Evolutionary conservation across 2,329 filamentous ascomycete genomes (phyloP), one percentile per base, ranked within the genome.

Genomic region (Aspergillus puulaauensis): DNA sequence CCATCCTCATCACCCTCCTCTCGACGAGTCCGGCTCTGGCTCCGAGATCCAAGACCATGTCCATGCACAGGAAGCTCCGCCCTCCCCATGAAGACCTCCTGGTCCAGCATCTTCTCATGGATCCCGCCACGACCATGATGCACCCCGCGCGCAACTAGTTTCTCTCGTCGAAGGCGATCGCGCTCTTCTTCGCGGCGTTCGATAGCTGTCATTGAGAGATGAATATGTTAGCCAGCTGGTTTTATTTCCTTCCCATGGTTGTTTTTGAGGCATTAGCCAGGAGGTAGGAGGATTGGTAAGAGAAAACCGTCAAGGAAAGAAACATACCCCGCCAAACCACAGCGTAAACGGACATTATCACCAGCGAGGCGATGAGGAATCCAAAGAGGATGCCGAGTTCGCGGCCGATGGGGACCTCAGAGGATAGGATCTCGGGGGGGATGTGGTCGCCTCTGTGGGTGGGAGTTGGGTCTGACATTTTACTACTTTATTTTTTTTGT

Each of bases 331-430:
- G 64, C 74, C 74, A 77, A 46, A 74, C 56, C 40, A 70, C 51
- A 23, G 68, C 65, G 49, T 77, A 77, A 3, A 70, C 55, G 0
- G 45, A 69, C 58, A 76, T 72, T 6, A 69, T 72, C 9, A 74
- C 57, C 37, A 72, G 48, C 49, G 66, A 73, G 4, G 70, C 67
- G 21, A 53, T 64, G 2, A 76, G 63, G 53, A 77, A 77, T 17
- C 66, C 75, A 58, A 76, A 74, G 62, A 76, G 70, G 31, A 76
- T 68, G 24, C 74, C 74, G 19, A 77, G 62, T 62, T 77, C 75
- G 33, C 69, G 69, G 19, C 59, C 64, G 11, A 76, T 64, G 6
- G 72, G 70, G 44, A 64, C 59, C 52, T 68, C 66, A 14, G 69
- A 65, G 51, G 69, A 67, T n/a, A 68, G 64, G 4, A 68, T 69